Conservation (phyloP, 148 eudicot genomes). For the Bassia scoparia region DNA sequence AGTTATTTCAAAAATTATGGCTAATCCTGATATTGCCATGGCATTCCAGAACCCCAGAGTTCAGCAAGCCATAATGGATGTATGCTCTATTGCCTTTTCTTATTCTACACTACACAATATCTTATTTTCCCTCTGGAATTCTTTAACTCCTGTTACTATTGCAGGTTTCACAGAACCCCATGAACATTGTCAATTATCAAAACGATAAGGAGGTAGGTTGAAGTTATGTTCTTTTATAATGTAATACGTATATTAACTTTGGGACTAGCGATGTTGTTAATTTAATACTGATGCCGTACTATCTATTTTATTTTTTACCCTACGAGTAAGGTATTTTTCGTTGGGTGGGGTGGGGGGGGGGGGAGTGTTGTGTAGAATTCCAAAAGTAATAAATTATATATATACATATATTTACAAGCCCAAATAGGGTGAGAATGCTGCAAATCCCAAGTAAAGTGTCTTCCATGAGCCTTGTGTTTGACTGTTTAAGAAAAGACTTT, state of each 20-base stretch:
- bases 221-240: neutral
- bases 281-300: neutral
- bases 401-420: too few relatives aligned
- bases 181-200: constrained; percentile 85
- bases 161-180: constrained; percentile 90
- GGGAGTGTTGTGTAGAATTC: too few relatives aligned
- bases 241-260: too few relatives aligned
- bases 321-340: neutral
- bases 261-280: neutral
- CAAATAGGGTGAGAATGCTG: too few relatives aligned
- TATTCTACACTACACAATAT: neutral
- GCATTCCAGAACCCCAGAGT: constrained; percentile 97
- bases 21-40: constrained; percentile 92
- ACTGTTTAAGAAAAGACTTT: neutral
- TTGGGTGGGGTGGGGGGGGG: too few relatives aligned
- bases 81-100: constrained; percentile 47
- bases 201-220: constrained; percentile 81
- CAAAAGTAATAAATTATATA: too few relatives aligned
- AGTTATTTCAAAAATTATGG: constrained; percentile 88
- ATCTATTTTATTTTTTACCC: neutral
- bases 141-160: constrained; percentile 27
- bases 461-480: too few relatives aligned
- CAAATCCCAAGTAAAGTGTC: too few relatives aligned
- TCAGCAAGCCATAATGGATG: constrained; percentile 97
- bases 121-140: neutral